Evolutionary conservation across 108 stramenopile species (phyloP), one percentile per base, ranked within the genome.

Genomic region (Cylindrotheca closterium): DNA sequence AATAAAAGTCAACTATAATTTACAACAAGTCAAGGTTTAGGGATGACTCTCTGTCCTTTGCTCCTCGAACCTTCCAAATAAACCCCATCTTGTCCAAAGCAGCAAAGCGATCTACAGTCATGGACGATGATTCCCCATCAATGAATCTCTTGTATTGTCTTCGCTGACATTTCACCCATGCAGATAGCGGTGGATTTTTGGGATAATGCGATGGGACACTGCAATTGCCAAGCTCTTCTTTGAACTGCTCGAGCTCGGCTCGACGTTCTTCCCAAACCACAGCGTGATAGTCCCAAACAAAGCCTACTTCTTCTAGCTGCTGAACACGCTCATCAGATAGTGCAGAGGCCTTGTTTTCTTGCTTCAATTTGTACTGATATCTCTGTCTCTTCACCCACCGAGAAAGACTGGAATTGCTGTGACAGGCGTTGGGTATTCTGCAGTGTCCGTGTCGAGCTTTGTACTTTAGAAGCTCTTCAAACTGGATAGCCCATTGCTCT

Each of bases 261-360:
- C 19, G 32, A 26, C 60, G 47, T 34, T 69, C 51, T 26, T 69
- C 57, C 67, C 67, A 68, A 24, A 50, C 24, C 12, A 30, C 67
- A 4, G 22, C 42, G 42, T 76, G 63, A 10, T 49, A 64, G 49
- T 65, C 69, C 78, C 78, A 79, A 12, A 69, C 63, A 61, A 79
- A 79, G 19, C 69, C 73, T 17, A 61, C 45, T 8, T 66, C 46
- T 23, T 80, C 73, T 22, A 84, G 53, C 2, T 45, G 51, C 28
- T 49, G 50, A 33, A 75, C 58, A 12, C 77, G 73, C 58, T 80
- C 83, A 2, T 77, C 61, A 0, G 75, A 77, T 46, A 83, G 73
- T 8, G 76, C 52, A 8, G 82, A 78, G 19, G 42, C 58, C 18
- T 78, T 73, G 15, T 76, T 76, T 19, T 73, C 67, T 25, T 34